Percentiles rank a stretch among this genome's conserved stretches.
Evolutionary conservation across 176 grass and related monocot species (phyloP).

Genomic region (Puccinellia tenuiflora): DNA sequence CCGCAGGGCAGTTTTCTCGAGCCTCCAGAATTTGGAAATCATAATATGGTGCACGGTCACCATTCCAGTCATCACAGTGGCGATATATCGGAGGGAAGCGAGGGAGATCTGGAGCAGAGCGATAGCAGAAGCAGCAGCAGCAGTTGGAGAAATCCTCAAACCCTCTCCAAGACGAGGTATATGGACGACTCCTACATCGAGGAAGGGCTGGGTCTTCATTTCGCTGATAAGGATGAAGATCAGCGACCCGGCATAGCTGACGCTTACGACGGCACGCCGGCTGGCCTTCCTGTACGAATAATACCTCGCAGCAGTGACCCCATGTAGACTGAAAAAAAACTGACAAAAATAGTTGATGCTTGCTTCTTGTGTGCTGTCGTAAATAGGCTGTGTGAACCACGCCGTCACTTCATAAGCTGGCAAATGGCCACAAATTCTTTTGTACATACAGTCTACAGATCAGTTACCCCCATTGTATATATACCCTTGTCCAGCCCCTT

Average conservation of each 20-base stretch:
- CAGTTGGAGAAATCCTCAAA: slow-evolving; percentile 4
- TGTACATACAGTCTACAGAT: slow-evolving; percentile 38
- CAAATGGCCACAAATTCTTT: slow-evolving; percentile 40
- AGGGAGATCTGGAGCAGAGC: slow-evolving; percentile 26
- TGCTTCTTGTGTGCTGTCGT: slow-evolving; percentile 5
- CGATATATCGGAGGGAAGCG: slow-evolving; percentile 24
- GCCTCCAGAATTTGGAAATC: slow-evolving; percentile 44
- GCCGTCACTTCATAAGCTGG: slow-evolving; percentile 13
- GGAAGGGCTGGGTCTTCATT: slow-evolving; percentile 62
- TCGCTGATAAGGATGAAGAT: slow-evolving; percentile 48
- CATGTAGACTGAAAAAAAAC: slow-evolving; percentile 35
- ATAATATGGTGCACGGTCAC: neutral
- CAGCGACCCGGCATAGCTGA: neutral
- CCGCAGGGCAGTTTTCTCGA: slow-evolving; percentile 58
- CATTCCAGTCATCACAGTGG: slow-evolving; percentile 40
- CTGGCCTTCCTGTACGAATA: slow-evolving; percentile 74
- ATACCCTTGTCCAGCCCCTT: slow-evolving; percentile 6
- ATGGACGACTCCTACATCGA: slow-evolving; percentile 56
- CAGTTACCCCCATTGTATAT: slow-evolving; percentile 23
- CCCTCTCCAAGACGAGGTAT: slow-evolving; percentile 62
- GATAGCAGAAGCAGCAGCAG: slow-evolving; percentile 16
- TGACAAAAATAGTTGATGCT: slow-evolving; percentile 6
- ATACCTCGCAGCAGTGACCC: slow-evolving; percentile 97
- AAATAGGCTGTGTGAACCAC: slow-evolving; percentile 24
- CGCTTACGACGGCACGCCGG: slow-evolving; percentile 16